Evolutionary conservation across 2,329 filamentous ascomycete genomes (phyloP), one percentile per base, ranked within the genome.

Genomic region (Xylaria sp.): DNA sequence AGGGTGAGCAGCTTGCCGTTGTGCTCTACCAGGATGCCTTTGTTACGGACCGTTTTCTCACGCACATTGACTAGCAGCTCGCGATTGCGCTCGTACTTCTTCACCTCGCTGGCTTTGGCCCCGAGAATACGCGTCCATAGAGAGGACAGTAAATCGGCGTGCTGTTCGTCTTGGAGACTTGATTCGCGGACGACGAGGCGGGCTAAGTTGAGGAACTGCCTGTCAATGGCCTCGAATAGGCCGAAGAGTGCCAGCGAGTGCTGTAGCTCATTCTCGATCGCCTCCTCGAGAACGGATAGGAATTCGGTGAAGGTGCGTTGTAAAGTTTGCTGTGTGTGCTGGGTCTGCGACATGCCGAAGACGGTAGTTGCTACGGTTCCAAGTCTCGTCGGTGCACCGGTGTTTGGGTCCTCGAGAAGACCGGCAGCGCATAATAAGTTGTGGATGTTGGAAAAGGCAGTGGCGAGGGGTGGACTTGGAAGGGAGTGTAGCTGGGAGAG

Each of bases 81-180:
- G 69, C 91, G 90, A 83, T 98, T 98, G 80, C 92, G 93, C 78
- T 97, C 93, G 79, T 94, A 97, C 79, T 97, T 97, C 76, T 89
- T 87, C n/a, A 97, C 85, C 71, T 90, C 86, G 50, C 85, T 85
- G 7, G 91, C 89, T 74, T 92, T 91, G 44, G 91, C 85, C 1
- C 94, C 94, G 0, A 97, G 88, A 25, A 97, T 88, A 53, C 90
- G 89, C 1, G 92, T 92, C 95, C 95, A 98, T 9, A 97, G 86
- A 2, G 89, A 91, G 1, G 90, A 90, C 49, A 97, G 89, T 74
- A 96, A 86, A 75, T 97, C 93, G 68, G 89, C 89, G 77, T 96
- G 92, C 33, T 89, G 84, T 47, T 90, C 89, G 69, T 97, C 93
- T 76, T 97, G 93, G 5, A 87, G 87, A 69, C 92, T 90, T 22